phyloP scores from a whole-genome alignment of 208 protist genomes.

The Acanthamoeba sp. region DNA sequence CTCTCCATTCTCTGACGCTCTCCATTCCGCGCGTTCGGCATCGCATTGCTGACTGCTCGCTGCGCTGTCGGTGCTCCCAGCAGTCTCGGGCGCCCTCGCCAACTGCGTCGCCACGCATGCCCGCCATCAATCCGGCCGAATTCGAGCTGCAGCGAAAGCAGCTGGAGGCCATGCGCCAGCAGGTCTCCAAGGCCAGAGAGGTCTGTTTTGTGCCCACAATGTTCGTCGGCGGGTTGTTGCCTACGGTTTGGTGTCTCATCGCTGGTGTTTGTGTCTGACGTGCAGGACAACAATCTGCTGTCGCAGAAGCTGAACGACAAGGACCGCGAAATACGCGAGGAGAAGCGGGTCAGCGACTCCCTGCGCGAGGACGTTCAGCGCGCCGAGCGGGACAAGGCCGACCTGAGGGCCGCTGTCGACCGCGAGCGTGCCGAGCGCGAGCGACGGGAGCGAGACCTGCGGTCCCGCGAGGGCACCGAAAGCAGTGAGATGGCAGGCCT shows the following conservation, averaged over 20 bases:
- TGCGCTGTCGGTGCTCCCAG: background rate
- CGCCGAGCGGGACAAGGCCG: conserved; percentile 15
- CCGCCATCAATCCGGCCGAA: conserved; percentile 46
- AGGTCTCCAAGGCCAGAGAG: conserved; percentile 43
- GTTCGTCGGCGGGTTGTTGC: too few relatives aligned
- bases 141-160: conserved; percentile 63
- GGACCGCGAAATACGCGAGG: conserved; percentile 8
- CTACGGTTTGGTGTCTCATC: too few relatives aligned
- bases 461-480: background rate
- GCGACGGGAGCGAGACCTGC: background rate
- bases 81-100: conserved; percentile 11
- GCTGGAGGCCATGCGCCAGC: conserved; percentile 46
- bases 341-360: background rate
- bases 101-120: conserved; percentile 15
- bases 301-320: conserved; percentile 60
- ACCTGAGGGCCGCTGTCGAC: background rate
- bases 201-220: background rate
- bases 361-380: background rate
- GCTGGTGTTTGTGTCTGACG: background rate
- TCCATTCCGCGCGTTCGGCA: too few relatives aligned
- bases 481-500: conserved; percentile 39
- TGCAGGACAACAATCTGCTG: conserved; percentile 37
- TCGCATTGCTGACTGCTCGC: background rate
- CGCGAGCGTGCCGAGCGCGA: conserved; percentile 45
- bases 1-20: too few relatives aligned